Conservation (phyloP, 768 basidiomycete species). For the Xerocomus brunneocitrinus region DNA sequence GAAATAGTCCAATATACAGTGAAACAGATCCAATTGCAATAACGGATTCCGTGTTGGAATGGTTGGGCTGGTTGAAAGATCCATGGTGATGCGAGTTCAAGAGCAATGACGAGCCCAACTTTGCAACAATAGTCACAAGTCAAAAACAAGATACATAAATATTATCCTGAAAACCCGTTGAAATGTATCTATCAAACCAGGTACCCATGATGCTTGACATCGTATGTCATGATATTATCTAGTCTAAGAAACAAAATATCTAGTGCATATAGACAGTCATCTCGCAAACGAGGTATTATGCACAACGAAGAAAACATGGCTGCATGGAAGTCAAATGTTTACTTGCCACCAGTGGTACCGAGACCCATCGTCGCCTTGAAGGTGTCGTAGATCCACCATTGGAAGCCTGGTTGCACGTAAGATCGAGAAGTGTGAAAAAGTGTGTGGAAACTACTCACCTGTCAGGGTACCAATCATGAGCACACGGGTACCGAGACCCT, state of each 20-base stretch:
- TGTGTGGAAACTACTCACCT: conserved; percentile 24
- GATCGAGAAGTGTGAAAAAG: not conserved
- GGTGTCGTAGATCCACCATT: conserved; percentile 92
- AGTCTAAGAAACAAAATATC: conserved; percentile 9
- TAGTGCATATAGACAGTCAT: conserved; percentile 13
- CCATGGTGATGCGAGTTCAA: not conserved
- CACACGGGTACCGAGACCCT: conserved; percentile 84
- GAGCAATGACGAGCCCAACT: too few relatives aligned
- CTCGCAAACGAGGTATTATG: conserved; percentile 12
- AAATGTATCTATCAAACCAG: too few relatives aligned
- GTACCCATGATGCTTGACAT: too few relatives aligned
- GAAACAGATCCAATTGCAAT: not conserved
- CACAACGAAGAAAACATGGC: not conserved
- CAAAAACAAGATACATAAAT: not conserved
- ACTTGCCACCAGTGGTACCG: conserved; percentile 87
- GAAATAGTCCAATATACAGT: not conserved
- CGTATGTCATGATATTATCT: conserved; percentile 3
- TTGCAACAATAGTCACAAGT: too few relatives aligned
- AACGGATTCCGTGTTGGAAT: not conserved
- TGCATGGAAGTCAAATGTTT: conserved; percentile 26
- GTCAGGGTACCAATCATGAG: conserved; percentile 72
- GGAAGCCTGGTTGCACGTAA: conserved; percentile 55
- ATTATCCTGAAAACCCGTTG: too few relatives aligned
- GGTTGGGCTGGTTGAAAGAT: not conserved
- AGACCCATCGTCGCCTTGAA: conserved; percentile 84